Evolutionary conservation across 2,329 filamentous ascomycete genomes (phyloP), one percentile per base, ranked within the genome.

Genomic region (Penicillium fuscoglaucum): DNA sequence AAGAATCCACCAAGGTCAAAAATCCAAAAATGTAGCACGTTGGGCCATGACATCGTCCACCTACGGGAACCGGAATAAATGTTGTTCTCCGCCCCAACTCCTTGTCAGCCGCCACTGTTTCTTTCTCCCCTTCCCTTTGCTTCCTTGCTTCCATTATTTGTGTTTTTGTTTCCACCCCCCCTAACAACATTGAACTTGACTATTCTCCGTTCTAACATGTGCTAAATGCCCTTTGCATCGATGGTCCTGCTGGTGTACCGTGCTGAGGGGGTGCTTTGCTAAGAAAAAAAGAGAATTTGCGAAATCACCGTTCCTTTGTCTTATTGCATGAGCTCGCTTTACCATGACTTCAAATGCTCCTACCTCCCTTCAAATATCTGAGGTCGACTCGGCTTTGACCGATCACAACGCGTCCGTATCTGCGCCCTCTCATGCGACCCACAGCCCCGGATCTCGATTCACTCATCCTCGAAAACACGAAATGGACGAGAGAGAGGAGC

Each of bases 61-160:
- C 39, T 26, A 45, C 29, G 51, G 40, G 28, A 56, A 49, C 57
- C 61, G 59, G 61, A 64, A 60, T 58, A 65, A 65, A 66, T 68
- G 66, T 68, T 66, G 66, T 68, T 68, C 65, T 68, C 63, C 65
- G 61, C 63, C 68, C 65, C 67, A 69, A 64, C 65, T 66, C 68
- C 69, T 70, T 67, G 68, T 71, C 69, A 71, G 68, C 69, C 68
- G 66, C 66, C 66, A 68, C 65, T 61, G 58, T 61, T 60, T 59
- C 45, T 62, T 52, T 66, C 58, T 59, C 63, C 58, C 59, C 57
- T 59, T 54, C 49, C 60, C 57, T 62, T 55, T 52, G 60, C 55
- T 62, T 64, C 65, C 61, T 65, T 67, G 60, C 62, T 60, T 63
- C 62, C 40, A 35, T 39, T 48, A 29, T 39, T 46, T 52, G 29